Evolutionary conservation across 805 yeast species (phyloP), one percentile per base, ranked within the genome.

Genomic region (Grigorovia humatica): DNA sequence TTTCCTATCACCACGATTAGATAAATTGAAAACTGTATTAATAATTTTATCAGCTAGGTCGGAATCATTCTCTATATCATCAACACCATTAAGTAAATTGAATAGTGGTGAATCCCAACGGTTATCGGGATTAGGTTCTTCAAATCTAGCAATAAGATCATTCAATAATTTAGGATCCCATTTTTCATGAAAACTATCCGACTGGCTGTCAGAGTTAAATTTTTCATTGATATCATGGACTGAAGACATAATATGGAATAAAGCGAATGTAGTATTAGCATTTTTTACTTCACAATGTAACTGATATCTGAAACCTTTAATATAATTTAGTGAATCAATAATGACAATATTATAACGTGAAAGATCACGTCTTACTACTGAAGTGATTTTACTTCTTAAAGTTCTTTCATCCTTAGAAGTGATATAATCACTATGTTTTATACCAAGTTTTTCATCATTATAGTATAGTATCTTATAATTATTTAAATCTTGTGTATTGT

Each of bases 41-140:
- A 84, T 82, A 1, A 93, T 76, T 17, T 80, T 85, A 1, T 83
- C 84, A 19, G 83, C 66, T 15, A 71, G 71, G 4, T 38, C 18
- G 3, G n/a, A 15, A 35, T 83, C 82, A 48, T 77, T 80, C 9
- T 32, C 15, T 30, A 49, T 27, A 72, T 76, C 41, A 53, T 68
- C 71, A 43, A 63, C 59, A 1, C 61, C 56, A 7, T 67, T 54
- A 2, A 81, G 77, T 1, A 90, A 68, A 0, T 88, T 80, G 62
- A 89, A 82, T 54, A 91, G 70, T 6, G 99, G 99, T 4, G 95
- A 81, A 63, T 93, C 99, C 99, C 99, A 93, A 54, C 96, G 71
- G 29, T 83, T 79, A 60, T 79, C 78, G 35, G 82, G 81, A 63
- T 88, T 85, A 0, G 99, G 99, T 65, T 93, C 99, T 68, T 93